Percentiles rank a stretch among this genome's conserved stretches.
Evolutionary conservation across 2,329 filamentous ascomycete genomes (phyloP).

Genomic region (Trichoderma simmonsii): DNA sequence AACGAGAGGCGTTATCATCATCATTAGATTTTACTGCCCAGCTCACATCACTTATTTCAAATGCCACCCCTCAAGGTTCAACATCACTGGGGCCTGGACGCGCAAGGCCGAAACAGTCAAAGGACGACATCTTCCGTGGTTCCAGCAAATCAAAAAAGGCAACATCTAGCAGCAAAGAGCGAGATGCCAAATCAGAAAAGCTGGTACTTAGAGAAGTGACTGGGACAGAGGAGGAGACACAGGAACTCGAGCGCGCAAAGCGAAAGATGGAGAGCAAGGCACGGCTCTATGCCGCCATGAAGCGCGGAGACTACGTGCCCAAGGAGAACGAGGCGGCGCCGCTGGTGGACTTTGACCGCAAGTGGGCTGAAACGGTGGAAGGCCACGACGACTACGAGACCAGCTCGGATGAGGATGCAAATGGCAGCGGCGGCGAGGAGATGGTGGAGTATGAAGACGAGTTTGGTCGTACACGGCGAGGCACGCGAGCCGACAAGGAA

Average conservation of each 20-base stretch:
- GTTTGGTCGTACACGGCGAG: slow-evolving; percentile 77
- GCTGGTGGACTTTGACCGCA: slow-evolving; percentile 90
- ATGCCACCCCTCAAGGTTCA: slow-evolving; percentile 33
- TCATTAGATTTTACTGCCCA: slow-evolving; percentile 86
- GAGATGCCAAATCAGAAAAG: slow-evolving; percentile 39
- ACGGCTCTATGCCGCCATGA: slow-evolving; percentile 82
- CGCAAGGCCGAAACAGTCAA: slow-evolving; percentile 44
- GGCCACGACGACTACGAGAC: slow-evolving; percentile 58
- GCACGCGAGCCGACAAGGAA: slow-evolving; percentile 66
- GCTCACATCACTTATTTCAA: slow-evolving; percentile 75
- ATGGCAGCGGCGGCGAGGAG: slow-evolving; percentile 47
- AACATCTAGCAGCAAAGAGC: slow-evolving; percentile 44
- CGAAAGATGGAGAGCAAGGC: slow-evolving; percentile 89
- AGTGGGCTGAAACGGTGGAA: slow-evolving; percentile 76
- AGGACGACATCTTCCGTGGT: slow-evolving; percentile 45
- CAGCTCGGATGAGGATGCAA: slow-evolving; percentile 39
- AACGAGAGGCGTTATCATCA: slow-evolving; percentile 66
- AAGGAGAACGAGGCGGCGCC: slow-evolving; percentile 62
- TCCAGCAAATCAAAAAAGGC: slow-evolving; percentile 27
- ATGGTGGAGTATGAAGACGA: slow-evolving; percentile 88
- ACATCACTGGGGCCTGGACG: slow-evolving; percentile 40
- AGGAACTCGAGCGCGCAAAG: slow-evolving; percentile 67
- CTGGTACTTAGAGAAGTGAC: slow-evolving; percentile 51
- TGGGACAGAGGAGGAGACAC: slow-evolving; percentile 61
- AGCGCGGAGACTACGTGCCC: slow-evolving; percentile 77